These are phyloP conservation scores for Pseudogymnoascus sp. DNA, from an alignment of 2,329 filamentous ascomycete genomes.

Conservation along the genomic window DNA sequence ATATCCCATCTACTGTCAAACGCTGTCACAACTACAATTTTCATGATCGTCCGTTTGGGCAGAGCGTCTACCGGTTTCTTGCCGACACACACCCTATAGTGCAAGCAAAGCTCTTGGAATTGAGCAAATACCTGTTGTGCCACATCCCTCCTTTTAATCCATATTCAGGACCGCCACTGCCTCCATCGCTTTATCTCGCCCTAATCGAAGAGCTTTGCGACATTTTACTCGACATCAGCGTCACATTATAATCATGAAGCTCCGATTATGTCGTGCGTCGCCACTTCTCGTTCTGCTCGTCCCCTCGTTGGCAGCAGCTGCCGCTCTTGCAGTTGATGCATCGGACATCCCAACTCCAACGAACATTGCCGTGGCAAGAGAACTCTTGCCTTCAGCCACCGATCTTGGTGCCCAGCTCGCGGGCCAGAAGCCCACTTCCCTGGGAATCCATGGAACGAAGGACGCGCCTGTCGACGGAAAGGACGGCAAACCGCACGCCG, in stretches of 20 bases:
- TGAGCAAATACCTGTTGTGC: background rate
- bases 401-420: constrained; percentile 18
- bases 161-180: background rate
- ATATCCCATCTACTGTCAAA: background rate
- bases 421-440: constrained; percentile 27
- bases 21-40: background rate
- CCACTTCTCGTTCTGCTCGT: constrained; percentile 55
- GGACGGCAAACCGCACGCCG: constrained; percentile 88
- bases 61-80: background rate
- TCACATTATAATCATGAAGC: constrained; percentile 45
- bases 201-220: background rate
- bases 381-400: constrained; percentile 15
- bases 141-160: constrained; percentile 1
- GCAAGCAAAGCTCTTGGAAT: background rate
- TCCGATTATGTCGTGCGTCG: constrained; percentile 43
- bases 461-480: constrained; percentile 86
- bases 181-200: background rate
- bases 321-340: constrained; percentile 23
- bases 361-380: constrained; percentile 19
- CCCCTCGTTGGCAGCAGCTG: constrained; percentile 44
- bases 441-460: constrained; percentile 49
- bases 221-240: constrained; percentile 7
- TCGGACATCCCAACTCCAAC: constrained; percentile 12
- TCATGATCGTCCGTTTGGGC: constrained; percentile 5
- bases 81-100: constrained; percentile 1